These are phyloP conservation scores for Exophiala mesophila DNA, from an alignment of 2,329 filamentous ascomycete species.

Conservation along the genomic window DNA sequence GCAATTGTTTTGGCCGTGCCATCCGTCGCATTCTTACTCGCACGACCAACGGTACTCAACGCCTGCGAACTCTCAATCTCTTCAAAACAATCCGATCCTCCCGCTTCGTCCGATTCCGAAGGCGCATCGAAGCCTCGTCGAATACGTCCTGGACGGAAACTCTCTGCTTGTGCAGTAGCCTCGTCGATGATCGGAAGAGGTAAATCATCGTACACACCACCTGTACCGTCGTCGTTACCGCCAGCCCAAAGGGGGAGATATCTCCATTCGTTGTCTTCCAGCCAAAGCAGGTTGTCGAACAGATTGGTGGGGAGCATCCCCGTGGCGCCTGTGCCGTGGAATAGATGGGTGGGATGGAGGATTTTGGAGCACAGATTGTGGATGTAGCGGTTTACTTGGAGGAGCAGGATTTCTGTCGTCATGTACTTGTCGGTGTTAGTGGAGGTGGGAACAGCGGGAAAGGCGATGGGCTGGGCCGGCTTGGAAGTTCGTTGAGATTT, in stretches of 20 bases:
- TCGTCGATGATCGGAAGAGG: slow-evolving; percentile 32
- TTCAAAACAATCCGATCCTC: slow-evolving; percentile 30
- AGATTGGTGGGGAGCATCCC: slow-evolving; percentile 13
- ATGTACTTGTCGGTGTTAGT: too few species aligned
- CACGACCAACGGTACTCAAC: slow-evolving; percentile 33
- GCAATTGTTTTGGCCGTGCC: too few species aligned
- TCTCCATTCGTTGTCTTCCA: slow-evolving; percentile 55
- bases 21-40: slow-evolving; percentile 34
- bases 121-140: not conserved
- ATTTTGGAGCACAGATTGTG: slow-evolving; percentile 10
- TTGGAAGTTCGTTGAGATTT: too few species aligned
- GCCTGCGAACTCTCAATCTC: slow-evolving; percentile 27
- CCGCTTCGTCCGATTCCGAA: slow-evolving; percentile 33
- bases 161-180: slow-evolving; percentile 1
- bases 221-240: slow-evolving; percentile 49
- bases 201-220: slow-evolving; percentile 44
- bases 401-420: slow-evolving; percentile 5
- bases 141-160: slow-evolving; percentile 12
- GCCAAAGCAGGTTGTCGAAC: slow-evolving; percentile 45
- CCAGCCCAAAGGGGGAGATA: slow-evolving; percentile 64
- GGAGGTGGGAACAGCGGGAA: too few species aligned
- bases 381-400: slow-evolving; percentile 4
- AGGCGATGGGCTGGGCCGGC: too few species aligned
- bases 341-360: slow-evolving; percentile 16
- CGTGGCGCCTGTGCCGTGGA: slow-evolving; percentile 13